Evolutionary conservation across 177 flowering plant genomes (phyloP), one percentile per base, ranked within the genome.

Genomic region (Tripterygium wilfordii): DNA sequence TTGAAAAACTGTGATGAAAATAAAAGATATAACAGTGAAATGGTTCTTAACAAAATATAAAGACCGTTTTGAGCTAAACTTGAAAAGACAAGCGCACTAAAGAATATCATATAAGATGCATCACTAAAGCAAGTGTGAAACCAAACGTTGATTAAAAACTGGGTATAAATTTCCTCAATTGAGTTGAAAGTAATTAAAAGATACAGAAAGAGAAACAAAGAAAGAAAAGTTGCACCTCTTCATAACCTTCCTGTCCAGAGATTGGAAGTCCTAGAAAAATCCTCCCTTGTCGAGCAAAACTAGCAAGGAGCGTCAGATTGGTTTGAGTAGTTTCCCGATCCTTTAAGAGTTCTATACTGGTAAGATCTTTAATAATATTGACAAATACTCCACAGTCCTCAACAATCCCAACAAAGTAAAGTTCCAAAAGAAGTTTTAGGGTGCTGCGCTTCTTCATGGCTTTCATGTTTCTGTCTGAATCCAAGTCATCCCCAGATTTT

Each of bases 221-320:
- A 46, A 49, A 60, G 18, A 51, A 46, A 32, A 13, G 14, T 1
- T 9, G 29, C 49, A 92, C 98, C 96, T 88, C 96, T 66, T 89
- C 98, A 47, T 67, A 66, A 64, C 73, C 67, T 48, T 86, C 96
- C 65, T 73, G 91, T 36, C 84, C 94, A 52, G 84, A 66, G n/a
- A 54, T 69, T 22, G 94, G 78, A 63, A 88, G 96, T 16, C 96
- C 96, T 20, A 92, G 65, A 52, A 88, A 82, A 20, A 75, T 53
- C 76, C 98, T 84, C 25, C 88, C 96, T 62, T 92, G 98, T 5
- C 95, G 87, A 58, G 94, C 95, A 76, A 92, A 92, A 74, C 91
- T 84, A 31, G 95, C 65, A 57, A 92, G 82, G 56, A 92, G 91
- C 47, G 98, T 77, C 62, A 92, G 61, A 78, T 88, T 89, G 53